Percentiles rank a stretch among this genome's conserved stretches.
phyloP scores from a whole-genome alignment of 1,139 yeast genomes.

The Diutina neorugosa region DNA sequence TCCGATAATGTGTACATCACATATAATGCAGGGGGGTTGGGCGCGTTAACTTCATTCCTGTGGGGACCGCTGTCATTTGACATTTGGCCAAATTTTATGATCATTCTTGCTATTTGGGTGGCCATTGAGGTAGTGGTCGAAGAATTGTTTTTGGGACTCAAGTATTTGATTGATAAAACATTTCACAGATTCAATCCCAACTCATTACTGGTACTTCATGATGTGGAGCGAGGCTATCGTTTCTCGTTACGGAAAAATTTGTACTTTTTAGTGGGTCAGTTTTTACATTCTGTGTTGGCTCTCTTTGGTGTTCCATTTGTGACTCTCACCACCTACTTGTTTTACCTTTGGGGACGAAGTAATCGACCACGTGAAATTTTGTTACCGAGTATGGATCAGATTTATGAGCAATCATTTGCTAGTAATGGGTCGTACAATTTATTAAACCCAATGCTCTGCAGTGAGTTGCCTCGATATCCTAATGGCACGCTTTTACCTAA shows the following conservation, averaged over 20 bases:
- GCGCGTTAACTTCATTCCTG: slow-evolving; percentile 18
- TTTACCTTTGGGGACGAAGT: background rate
- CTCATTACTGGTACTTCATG: background rate
- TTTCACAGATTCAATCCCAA: background rate
- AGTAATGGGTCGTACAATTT: background rate
- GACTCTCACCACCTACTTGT: slow-evolving; percentile 1
- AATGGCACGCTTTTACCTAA: background rate
- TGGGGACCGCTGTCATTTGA: slow-evolving; percentile 14
- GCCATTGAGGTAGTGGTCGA: slow-evolving; percentile 14
- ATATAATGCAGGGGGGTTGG: slow-evolving; percentile 20
- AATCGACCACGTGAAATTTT: background rate
- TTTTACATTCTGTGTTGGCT: background rate
- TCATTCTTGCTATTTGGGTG: slow-evolving; percentile 20
- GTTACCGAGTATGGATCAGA: background rate
- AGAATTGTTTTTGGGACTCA: slow-evolving; percentile 12
- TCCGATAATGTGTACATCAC: slow-evolving; percentile 27
- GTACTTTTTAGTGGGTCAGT: slow-evolving; percentile 1
- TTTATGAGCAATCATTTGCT: background rate
- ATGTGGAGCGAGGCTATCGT: background rate
- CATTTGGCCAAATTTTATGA: slow-evolving; percentile 35
- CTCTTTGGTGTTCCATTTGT: background rate
- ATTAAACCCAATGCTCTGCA: background rate
- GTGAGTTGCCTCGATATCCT: background rate
- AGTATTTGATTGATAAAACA: background rate
- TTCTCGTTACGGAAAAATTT: background rate